These are phyloP conservation scores for Lolium perenne DNA, from an alignment of 176 grass and related monocot genomes.

Conservation along the genomic window DNA sequence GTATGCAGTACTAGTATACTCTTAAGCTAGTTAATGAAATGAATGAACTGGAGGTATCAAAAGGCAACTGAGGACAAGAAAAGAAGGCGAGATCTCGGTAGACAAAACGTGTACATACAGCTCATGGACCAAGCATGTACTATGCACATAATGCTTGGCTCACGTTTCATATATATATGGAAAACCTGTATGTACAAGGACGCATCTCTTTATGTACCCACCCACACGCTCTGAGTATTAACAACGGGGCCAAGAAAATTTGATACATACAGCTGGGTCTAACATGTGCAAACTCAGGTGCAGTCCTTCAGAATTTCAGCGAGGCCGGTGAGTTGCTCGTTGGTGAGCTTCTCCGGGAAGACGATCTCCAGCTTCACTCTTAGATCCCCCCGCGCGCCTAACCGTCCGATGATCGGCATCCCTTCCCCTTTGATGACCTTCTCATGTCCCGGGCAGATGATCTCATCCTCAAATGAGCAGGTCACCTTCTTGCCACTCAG, in stretches of 20 bases:
- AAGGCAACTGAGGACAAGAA: constrained; percentile 30
- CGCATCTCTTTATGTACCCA: constrained; percentile 55
- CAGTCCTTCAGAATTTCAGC: constrained; percentile 64
- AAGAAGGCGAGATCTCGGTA: constrained; percentile 36
- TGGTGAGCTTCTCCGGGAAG: constrained; percentile 75
- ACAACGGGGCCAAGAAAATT: constrained; percentile 63
- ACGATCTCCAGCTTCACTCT: constrained; percentile 71
- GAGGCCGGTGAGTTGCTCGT: constrained; percentile 57
- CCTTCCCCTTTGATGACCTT: constrained; percentile 82
- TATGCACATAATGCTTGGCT: constrained; percentile 45
- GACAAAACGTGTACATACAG: constrained; percentile 35
- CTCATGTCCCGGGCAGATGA: constrained; percentile 76
- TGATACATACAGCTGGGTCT: constrained; percentile 42
- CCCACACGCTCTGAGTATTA: constrained; percentile 48
- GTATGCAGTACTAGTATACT: constrained; percentile 16
- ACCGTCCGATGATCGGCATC: constrained; percentile 66
- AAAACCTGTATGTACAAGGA: constrained; percentile 81
- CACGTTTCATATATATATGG: constrained; percentile 44
- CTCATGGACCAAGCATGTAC: constrained; percentile 43
- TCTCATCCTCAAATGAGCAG: constrained; percentile 69
- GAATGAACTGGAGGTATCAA: constrained; percentile 41
- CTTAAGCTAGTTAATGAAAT: constrained; percentile 29
- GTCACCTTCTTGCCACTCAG: constrained; percentile 73
- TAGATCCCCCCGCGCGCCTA: constrained; percentile 66
- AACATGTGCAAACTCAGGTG: constrained; percentile 43